Evolutionary conservation across 805 yeast species (phyloP).

Genomic region (Metschnikowia cubensis): DNA sequence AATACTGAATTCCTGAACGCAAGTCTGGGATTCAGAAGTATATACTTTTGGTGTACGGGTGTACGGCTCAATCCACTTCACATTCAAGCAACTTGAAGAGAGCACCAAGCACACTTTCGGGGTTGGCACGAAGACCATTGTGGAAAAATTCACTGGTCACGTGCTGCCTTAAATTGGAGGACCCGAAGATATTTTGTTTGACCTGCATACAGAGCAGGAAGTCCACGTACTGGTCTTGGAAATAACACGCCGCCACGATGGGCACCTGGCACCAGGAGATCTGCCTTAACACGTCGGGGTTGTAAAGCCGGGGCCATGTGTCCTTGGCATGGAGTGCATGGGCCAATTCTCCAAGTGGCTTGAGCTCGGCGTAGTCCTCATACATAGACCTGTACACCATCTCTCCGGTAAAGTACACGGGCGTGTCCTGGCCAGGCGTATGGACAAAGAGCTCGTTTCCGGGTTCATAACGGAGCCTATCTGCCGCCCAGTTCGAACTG

Average conservation of each 20-base stretch:
- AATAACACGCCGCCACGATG: constrained; percentile 48
- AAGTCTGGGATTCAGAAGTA: too few relatives aligned
- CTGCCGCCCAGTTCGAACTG: constrained; percentile 48
- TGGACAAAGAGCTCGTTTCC: constrained; percentile 27
- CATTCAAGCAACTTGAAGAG: constrained; percentile 38
- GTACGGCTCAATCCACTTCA: constrained; percentile 32
- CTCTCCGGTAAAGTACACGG: constrained; percentile 50
- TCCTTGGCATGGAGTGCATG: constrained; percentile 29
- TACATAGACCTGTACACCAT: constrained; percentile 52
- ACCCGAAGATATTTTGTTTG: constrained; percentile 28
- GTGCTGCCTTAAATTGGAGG: constrained; percentile 35
- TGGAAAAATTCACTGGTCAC: constrained; percentile 51
- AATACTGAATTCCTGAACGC: too few relatives aligned
- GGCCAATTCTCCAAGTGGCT: constrained; percentile 39
- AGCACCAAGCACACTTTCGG: constrained; percentile 36
- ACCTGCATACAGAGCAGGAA: constrained; percentile 39
- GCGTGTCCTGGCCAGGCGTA: constrained; percentile 4
- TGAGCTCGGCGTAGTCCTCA: constrained; percentile 45
- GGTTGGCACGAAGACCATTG: constrained; percentile 44
- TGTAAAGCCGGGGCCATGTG: constrained; percentile 38
- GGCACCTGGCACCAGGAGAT: constrained; percentile 37
- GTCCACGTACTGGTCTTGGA: constrained; percentile 51
- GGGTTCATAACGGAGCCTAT: constrained; percentile 28
- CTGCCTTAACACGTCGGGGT: constrained; percentile 23
- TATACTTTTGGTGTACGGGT: neutral